Percentiles rank a stretch among this genome's conserved stretches.
These are phyloP conservation scores for Parasarocladium wereldwijsianum DNA, from an alignment of 2,329 filamentous ascomycete genomes.

Conservation along the genomic window DNA sequence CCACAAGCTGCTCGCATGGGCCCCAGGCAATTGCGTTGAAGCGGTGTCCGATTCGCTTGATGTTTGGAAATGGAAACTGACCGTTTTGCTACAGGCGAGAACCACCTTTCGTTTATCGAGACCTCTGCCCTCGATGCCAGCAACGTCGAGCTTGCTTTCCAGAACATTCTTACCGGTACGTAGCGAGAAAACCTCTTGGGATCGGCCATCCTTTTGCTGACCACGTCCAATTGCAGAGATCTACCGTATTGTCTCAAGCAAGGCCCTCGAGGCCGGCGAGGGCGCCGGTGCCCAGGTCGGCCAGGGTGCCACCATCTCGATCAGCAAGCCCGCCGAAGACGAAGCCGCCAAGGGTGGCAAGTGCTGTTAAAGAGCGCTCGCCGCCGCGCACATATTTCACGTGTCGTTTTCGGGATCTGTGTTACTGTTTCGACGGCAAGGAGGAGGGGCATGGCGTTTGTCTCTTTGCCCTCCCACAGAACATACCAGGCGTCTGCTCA, in stretches of 20 bases:
- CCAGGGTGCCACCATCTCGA: constrained; percentile 68
- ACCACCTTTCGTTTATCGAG: constrained; percentile 98
- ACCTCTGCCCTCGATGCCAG: constrained; percentile 96
- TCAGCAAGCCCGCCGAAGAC: constrained; percentile 73
- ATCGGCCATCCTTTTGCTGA: no score
- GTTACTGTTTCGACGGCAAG: constrained; percentile 7
- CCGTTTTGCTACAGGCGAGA: constrained; percentile 52
- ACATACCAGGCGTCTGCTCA: constrained; percentile 18
- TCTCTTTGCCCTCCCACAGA: constrained; percentile 2
- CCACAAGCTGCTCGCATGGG: background rate
- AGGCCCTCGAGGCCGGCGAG: constrained; percentile 85
- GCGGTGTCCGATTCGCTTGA: background rate
- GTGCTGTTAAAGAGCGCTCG: constrained; percentile 56
- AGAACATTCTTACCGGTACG: constrained; percentile 96
- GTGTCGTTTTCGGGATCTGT: constrained; percentile 9
- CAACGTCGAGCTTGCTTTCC: constrained; percentile 98
- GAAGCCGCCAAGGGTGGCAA: constrained; percentile 61
- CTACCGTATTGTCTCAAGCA: constrained; percentile 97
- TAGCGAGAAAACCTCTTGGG: constrained; percentile 7
- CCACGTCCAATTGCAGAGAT: constrained; percentile 55
- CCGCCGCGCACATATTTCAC: no score
- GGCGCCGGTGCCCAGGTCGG: constrained; percentile 65
- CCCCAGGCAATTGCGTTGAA: background rate
- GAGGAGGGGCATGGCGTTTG: constrained; percentile 1
- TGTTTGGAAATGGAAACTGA: background rate